phyloP scores from a whole-genome alignment of 1,284 basidiomycete species.

The Trametes hirsuta region DNA sequence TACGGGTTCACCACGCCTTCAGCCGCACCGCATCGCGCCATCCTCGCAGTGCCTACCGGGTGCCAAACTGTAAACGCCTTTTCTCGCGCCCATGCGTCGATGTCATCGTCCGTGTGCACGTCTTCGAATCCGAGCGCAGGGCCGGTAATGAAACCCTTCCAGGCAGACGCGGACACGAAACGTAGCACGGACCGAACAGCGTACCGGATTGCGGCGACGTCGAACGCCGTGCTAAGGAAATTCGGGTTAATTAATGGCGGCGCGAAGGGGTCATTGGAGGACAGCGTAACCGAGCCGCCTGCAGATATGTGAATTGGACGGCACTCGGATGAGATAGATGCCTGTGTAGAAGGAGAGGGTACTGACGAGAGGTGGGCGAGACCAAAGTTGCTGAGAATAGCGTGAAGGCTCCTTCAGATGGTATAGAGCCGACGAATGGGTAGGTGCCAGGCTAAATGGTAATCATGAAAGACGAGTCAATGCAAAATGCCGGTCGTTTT shows the following conservation, averaged over 20 bases:
- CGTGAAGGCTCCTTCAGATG: not conserved
- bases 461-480: not conserved
- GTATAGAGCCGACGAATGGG: not conserved
- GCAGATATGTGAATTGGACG: no score
- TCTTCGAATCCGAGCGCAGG: slow-evolving; percentile 14
- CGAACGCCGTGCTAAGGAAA: slow-evolving; percentile 24
- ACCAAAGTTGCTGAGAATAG: not conserved
- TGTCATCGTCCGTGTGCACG: slow-evolving; percentile 16
- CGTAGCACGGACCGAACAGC: slow-evolving; percentile 14
- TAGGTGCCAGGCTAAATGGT: not conserved
- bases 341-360: slow-evolving; percentile 40
- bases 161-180: slow-evolving; percentile 24
- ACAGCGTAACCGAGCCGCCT: slow-evolving; percentile 32
- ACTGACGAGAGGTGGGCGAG: not conserved
- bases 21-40: slow-evolving; percentile 21
- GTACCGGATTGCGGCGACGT: slow-evolving; percentile 18
- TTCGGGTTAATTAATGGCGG: slow-evolving; percentile 29
- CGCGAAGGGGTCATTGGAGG: slow-evolving; percentile 27
- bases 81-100: slow-evolving; percentile 23
- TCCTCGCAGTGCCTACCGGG: slow-evolving; percentile 30
- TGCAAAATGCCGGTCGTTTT: no score
- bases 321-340: slow-evolving; percentile 8
- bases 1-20: slow-evolving; percentile 32
- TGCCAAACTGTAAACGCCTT: slow-evolving; percentile 25
- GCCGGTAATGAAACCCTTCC: slow-evolving; percentile 21